Conservation (phyloP, 2,329 filamentous ascomycete genomes). For the Nothopassalora personata region DNA sequence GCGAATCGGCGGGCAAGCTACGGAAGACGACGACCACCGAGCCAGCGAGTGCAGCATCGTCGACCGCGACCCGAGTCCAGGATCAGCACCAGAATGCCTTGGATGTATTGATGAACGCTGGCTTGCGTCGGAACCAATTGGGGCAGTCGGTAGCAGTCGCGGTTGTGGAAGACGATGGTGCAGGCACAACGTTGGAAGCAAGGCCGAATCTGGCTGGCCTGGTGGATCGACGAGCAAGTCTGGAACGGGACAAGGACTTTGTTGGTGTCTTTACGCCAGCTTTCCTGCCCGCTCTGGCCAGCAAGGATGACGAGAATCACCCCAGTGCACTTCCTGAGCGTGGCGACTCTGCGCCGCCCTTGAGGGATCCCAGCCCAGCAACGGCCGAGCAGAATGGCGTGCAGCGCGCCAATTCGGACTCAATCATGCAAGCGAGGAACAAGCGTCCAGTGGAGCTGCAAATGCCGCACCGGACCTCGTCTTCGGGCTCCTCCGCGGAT, state of each 20-base stretch:
- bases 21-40: constrained; percentile 1
- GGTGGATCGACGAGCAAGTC: constrained; percentile 22
- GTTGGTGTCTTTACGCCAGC: constrained; percentile 34
- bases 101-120: constrained; percentile 21
- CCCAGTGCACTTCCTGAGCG: constrained; percentile 10
- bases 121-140: constrained; percentile 19
- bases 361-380: not conserved
- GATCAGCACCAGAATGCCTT: constrained; percentile 18
- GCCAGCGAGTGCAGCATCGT: constrained; percentile 10
- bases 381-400: constrained; percentile 5
- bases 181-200: constrained; percentile 8
- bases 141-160: constrained; percentile 16
- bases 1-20: not conserved
- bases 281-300: constrained; percentile 32
- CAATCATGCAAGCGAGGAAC: constrained; percentile 22
- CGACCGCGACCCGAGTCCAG: constrained; percentile 2
- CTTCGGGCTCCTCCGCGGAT: constrained; percentile 33
- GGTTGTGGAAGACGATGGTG: constrained; percentile 14
- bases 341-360: constrained; percentile 25
- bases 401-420: constrained; percentile 28
- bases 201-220: constrained; percentile 19
- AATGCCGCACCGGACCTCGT: constrained; percentile 30
- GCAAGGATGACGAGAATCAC: constrained; percentile 19
- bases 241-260: constrained; percentile 31
- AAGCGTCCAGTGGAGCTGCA: constrained; percentile 30